Evolutionary conservation across 1,284 basidiomycete genomes (phyloP).

Genomic region (Cryptococcus sp.): DNA sequence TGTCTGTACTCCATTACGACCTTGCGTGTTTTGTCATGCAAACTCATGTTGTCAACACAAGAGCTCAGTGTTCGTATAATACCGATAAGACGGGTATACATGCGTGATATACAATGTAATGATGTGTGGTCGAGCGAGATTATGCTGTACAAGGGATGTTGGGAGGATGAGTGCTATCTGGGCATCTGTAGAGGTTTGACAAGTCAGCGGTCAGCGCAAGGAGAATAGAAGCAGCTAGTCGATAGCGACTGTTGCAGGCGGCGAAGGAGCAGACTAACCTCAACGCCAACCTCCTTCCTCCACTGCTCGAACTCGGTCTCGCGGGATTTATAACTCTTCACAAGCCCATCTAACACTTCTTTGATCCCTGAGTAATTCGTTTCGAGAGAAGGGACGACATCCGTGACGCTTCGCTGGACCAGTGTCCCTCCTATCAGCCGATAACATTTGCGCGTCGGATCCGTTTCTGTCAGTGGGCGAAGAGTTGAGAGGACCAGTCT

Average conservation of each 20-base stretch:
- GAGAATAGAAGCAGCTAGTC: no score
- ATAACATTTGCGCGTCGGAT: constrained; percentile 93
- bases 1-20: no score
- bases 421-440: constrained; percentile 93
- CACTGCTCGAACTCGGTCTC: constrained; percentile 81
- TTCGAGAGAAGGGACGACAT: constrained; percentile 86
- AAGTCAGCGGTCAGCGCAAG: no score
- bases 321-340: constrained; percentile 82
- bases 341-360: constrained; percentile 70
- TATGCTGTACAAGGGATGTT: no score
- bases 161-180: no score
- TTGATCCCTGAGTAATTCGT: constrained; percentile 85
- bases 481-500: constrained; percentile 90
- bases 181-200: no score
- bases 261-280: constrained; percentile 42
- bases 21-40: no score
- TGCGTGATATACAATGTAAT: not conserved
- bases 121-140: no score
- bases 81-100: not conserved
- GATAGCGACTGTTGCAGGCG: no score
- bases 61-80: no score
- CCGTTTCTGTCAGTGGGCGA: constrained; percentile 64
- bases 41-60: no score
- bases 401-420: constrained; percentile 93
- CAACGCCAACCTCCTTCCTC: constrained; percentile 78